Conservation (phyloP, 148 eudicot species). For the Rhododendron simsii region DNA sequence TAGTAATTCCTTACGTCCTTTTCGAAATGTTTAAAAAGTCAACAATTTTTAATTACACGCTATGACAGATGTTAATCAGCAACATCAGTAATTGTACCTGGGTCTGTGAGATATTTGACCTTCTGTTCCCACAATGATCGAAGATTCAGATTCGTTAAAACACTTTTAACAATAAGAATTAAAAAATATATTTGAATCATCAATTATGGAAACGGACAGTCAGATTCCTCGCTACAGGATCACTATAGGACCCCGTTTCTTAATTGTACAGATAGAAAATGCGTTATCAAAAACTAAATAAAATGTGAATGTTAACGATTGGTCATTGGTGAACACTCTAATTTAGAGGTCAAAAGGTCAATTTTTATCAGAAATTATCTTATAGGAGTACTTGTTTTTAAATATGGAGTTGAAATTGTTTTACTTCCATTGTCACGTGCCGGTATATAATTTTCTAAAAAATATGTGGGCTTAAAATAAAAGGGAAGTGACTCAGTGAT, state of each 20-base stretch:
- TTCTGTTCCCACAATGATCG: accelerated
- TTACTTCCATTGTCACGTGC: background rate
- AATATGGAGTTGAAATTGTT: no score
- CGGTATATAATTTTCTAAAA: background rate
- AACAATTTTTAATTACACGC: background rate
- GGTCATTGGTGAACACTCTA: background rate
- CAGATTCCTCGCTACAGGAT: background rate
- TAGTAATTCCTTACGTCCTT: background rate
- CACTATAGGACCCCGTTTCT: no score
- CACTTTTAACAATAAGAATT: background rate
- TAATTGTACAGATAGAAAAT: background rate
- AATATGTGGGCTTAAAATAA: background rate
- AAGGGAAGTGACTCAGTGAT: background rate
- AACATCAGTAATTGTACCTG: background rate
- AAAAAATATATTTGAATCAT: background rate
- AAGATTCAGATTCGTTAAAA: background rate
- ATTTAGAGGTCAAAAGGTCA: background rate
- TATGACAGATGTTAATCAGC: background rate
- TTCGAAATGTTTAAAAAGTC: background rate
- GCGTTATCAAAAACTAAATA: background rate
- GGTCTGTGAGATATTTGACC: no score
- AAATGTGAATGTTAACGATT: background rate
- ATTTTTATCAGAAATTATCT: no score
- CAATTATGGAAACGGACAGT: no score
- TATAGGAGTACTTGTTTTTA: background rate